Base-by-base conservation (phyloP, 352 stramenopile species). In the Phytophthora capsici region DNA sequence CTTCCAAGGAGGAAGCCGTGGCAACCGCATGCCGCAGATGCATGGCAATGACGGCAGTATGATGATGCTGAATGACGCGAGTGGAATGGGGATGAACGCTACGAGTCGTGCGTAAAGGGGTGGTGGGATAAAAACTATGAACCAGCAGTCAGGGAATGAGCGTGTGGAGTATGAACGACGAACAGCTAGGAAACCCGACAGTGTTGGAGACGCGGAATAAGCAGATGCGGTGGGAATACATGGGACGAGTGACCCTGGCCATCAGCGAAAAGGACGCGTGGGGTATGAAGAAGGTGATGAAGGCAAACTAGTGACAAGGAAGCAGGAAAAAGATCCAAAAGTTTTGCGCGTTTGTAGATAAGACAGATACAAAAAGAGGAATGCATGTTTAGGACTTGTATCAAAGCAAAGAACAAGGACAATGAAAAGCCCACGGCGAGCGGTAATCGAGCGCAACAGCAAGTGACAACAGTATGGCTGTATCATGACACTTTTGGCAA, bases 311-410 rank as follows among this genome's bases (percentile, higher is more conserved):
- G 51, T 63, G 64, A 69, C 62, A 51, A 72, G 54, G 14, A 49
- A 64, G 51, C 46, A 59, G 53, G 58, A 65, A 48, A 54, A 54
- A 57, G 62, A 53, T 46, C 57, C 36, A 52, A 61, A 74, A 87
- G 70, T 84, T 87, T 87, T 87, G 75, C 73, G 68, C 71, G 73
- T 79, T 74, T 86, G 78, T 87, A 87, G 78, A 87, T 81, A 84
- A 86, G 70, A 70, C 53, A 77, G 67, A 78, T 73, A 71, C 64
- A 75, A 63, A 71, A 74, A 71, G 64, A 69, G 56, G 48, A 72
- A 71, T 83, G 73, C 69, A 81, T 77, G 64, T 78, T 71, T 73
- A 73, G 63, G 67, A 73, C 68, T 78, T 84, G 74, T 82, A 82
- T 77, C 69, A 81, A 81, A 83, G 72, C 62, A 74, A 64, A 77